These are phyloP conservation scores for Ophiostoma tasmaniense DNA, from an alignment of 2,329 filamentous ascomycete genomes.

Conservation along the genomic window DNA sequence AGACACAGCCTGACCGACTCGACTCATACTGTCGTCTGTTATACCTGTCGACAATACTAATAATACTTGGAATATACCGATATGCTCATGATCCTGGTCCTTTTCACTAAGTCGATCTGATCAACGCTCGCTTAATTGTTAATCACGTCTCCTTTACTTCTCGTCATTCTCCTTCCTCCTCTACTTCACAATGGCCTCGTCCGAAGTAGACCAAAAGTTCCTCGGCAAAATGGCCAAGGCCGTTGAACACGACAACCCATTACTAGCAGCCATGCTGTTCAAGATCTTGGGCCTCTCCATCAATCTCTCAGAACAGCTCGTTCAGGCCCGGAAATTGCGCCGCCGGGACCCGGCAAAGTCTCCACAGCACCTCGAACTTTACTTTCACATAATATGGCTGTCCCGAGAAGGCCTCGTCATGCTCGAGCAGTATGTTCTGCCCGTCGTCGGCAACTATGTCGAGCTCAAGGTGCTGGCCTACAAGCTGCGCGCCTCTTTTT, in stretches of 20 bases:
- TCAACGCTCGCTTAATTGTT: not conserved
- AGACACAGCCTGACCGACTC: constrained; percentile 5
- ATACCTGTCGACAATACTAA: not conserved
- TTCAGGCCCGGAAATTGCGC: constrained; percentile 73
- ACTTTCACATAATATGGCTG: constrained; percentile 88
- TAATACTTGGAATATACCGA: not conserved
- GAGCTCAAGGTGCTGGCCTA: constrained; percentile 85
- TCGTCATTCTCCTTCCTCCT: not conserved
- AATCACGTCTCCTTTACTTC: not conserved
- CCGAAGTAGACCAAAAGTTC: constrained; percentile 96
- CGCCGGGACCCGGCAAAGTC: constrained; percentile 70
- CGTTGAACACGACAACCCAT: constrained; percentile 66
- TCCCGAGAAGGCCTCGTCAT: constrained; percentile 84
- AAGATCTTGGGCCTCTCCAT: constrained; percentile 87
- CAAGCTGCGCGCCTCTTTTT: constrained; percentile 89
- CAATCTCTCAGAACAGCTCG: constrained; percentile 74
- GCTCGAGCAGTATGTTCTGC: constrained; percentile 78
- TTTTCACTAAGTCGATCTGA: constrained; percentile 14
- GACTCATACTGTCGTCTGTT: not conserved
- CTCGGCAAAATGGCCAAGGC: constrained; percentile 78
- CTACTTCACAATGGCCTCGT: constrained; percentile 70
- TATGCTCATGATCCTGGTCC: constrained; percentile 11
- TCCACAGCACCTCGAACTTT: constrained; percentile 68
- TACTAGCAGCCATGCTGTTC: constrained; percentile 75
- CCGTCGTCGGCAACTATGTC: constrained; percentile 67